Evolutionary conservation across 495 filamentous ascomycete species (phyloP), one percentile per base, ranked within the genome.

Genomic region (Articulospora tetracladia): DNA sequence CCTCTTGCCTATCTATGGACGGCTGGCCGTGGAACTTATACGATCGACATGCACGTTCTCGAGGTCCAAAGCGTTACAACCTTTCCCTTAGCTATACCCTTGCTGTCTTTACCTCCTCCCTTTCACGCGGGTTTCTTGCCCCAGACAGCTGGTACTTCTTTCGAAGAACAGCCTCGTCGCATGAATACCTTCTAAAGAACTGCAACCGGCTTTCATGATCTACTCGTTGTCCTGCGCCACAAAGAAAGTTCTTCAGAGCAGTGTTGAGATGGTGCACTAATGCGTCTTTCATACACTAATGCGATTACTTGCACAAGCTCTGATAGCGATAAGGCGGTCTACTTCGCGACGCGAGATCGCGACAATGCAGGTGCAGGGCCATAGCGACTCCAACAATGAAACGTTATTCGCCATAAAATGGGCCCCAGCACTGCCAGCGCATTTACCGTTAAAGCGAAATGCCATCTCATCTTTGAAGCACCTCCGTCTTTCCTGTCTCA

Each of bases 331-430:
- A 44, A 44, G 39, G 39, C 17, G 39, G 17, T 44, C 39, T 19
- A 3, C 17, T 15, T 34, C 7, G 30, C 15, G 11, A 19, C 39
- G 41, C 39, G 24, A 58, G 22, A 58, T 52, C 53, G 53, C 54
- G 53, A 57, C 41, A 58, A 58, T 34, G 27, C 0, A n/a, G 52
- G 41, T 34, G 27, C 0, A n/a, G 52, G 41, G 53, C 55, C 22
- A 46, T 7, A 57, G 44, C 26, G 11, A 13, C 49, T 53, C 22
- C 24, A 53, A 59, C 48, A 59, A 59, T 59, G 57, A 59, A 65
- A 61, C 59, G 60, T 54, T 53, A 34, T 59, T 39, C 55, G 57
- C 41, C 57, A 57, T 59, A 64, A 53, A 59, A 32, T 50, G 30
- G 36, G 30, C 54, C 58, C 51, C 30, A 53, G 39, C 59, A 30